phyloP scores from a whole-genome alignment of 2,329 filamentous ascomycete genomes.

The Colletotrichum liaoningense region DNA sequence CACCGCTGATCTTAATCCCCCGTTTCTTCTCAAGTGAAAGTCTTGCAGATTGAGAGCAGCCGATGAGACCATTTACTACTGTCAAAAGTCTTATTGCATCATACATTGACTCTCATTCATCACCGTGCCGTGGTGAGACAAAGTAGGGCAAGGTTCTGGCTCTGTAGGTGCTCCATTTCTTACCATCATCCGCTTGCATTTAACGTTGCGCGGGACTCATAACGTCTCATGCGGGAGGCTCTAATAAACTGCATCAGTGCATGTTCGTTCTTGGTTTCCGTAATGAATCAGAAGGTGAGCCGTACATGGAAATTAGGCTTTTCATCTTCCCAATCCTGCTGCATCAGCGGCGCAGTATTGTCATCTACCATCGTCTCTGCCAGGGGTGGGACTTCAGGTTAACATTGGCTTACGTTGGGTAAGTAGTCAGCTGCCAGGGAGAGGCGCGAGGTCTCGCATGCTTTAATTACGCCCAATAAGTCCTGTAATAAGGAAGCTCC shows the following conservation, averaged over 20 bases:
- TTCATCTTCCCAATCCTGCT: neutral
- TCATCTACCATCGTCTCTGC: neutral
- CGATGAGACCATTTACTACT: neutral
- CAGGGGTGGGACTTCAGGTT: neutral
- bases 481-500: neutral
- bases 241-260: neutral
- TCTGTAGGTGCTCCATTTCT: neutral
- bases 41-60: neutral
- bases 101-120: neutral
- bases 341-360: neutral
- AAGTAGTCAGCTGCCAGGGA: no score
- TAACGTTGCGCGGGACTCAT: neutral
- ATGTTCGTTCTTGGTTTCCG: neutral
- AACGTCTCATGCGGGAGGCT: neutral
- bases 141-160: neutral
- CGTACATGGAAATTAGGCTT: neutral
- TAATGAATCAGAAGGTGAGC: neutral
- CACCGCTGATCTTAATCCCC: slow-evolving; percentile 21
- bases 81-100: neutral
- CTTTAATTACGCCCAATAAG: neutral
- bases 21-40: neutral
- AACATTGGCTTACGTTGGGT: no score
- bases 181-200: neutral
- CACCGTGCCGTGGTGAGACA: neutral
- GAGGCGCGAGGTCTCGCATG: neutral